Percentiles rank a stretch among this genome's conserved stretches.
Conservation (phyloP, 352 stramenopile species). For the Pythium pectinolyticum region DNA sequence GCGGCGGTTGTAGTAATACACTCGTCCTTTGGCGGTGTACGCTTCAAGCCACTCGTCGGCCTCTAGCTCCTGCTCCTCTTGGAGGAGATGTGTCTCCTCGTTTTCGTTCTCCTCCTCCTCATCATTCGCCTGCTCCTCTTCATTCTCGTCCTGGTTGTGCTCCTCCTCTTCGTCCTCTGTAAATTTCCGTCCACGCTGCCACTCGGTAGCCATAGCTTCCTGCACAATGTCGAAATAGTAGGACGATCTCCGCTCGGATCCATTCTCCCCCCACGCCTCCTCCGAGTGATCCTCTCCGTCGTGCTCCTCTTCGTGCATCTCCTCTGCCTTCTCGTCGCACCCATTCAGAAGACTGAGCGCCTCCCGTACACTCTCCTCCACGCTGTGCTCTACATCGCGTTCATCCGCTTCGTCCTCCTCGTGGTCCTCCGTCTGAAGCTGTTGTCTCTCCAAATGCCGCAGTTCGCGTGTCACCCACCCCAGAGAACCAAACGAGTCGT, state of each 20-base stretch:
- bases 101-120: conserved; percentile 19
- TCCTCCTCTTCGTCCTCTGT: conserved; percentile 11
- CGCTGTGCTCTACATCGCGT: conserved; percentile 32
- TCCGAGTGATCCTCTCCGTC: conserved; percentile 2
- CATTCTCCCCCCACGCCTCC: neutral
- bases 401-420: conserved; percentile 21
- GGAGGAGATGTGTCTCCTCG: conserved; percentile 5
- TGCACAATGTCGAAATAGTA: conserved; percentile 59
- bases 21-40: conserved; percentile 81
- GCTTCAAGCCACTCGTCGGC: conserved; percentile 76
- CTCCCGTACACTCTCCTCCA: conserved; percentile 53
- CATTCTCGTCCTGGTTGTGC: conserved; percentile 1
- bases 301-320: conserved; percentile 22
- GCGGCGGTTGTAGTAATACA: conserved; percentile 88
- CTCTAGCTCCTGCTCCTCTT: neutral
- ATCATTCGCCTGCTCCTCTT: conserved; percentile 8
- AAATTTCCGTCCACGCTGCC: neutral
- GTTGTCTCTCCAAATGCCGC: conserved; percentile 17
- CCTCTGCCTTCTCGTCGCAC: conserved; percentile 16
- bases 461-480: conserved; percentile 31
- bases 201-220: conserved; percentile 32
- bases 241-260: conserved; percentile 2
- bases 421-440: neutral
- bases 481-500: conserved; percentile 31
- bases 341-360: conserved; percentile 53